These are phyloP conservation scores for Coffea eugenioides DNA, from an alignment of 257 asterid species.

Conservation along the genomic window DNA sequence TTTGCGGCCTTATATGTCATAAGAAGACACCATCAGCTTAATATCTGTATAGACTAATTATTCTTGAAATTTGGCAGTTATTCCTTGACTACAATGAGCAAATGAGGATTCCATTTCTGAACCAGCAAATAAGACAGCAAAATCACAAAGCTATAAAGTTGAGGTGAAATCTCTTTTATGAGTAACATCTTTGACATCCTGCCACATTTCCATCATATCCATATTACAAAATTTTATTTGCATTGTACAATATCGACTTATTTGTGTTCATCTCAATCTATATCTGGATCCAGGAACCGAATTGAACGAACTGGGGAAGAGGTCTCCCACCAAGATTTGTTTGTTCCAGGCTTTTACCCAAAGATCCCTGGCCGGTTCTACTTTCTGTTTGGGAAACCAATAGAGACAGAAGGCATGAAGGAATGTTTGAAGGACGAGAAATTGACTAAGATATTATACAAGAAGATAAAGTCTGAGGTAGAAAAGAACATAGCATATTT, in stretches of 20 bases:
- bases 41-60: not conserved
- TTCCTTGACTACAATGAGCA: constrained; percentile 66
- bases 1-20: too few species aligned
- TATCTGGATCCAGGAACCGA: constrained; percentile 32
- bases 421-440: constrained; percentile 57
- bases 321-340: constrained; percentile 52
- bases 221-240: too few species aligned
- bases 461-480: constrained; percentile 52
- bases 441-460: constrained; percentile 52
- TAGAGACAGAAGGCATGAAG: constrained; percentile 51
- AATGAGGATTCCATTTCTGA: constrained; percentile 49
- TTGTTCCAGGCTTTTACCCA: constrained; percentile 54
- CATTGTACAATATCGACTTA: not conserved
- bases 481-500: constrained; percentile 53
- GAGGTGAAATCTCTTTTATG: constrained; percentile 37
- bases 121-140: constrained; percentile 41
- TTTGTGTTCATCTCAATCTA: not conserved
- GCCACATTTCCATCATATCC: not conserved
- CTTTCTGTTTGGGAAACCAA: constrained; percentile 73
- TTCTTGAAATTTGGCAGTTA: constrained; percentile 38
- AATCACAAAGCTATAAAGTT: constrained; percentile 36
- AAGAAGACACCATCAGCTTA: not conserved
- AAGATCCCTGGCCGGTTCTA: constrained; percentile 79
- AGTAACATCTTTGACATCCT: not conserved
- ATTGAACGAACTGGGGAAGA: constrained; percentile 44